Base-by-base conservation (phyloP, 208 protist species). In the Leishmania martiniquensis region DNA sequence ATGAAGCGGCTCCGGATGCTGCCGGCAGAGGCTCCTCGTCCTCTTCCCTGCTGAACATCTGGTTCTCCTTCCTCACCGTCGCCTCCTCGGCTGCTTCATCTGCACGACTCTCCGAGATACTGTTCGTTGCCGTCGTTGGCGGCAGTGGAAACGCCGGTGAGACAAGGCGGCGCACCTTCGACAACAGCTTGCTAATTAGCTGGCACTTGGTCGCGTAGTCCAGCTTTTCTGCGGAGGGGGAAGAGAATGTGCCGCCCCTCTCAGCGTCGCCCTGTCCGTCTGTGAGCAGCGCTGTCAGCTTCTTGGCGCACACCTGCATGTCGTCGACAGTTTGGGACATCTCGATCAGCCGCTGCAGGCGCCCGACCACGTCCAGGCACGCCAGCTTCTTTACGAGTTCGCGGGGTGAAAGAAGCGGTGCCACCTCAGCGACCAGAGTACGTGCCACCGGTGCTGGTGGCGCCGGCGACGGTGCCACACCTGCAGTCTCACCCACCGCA, bases 121-220 rank as follows among this genome's bases (percentile, higher is more conserved):
- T 25, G 29, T 15, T 29, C 32, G 42, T 29, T 34, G 65, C 25
- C 2, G 42, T n/a, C 65, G 22, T 32, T 22, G 44, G 17, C 2
- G 65, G 37, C 4, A 60, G 57, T 37, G 78, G 63, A 29, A 78
- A 78, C 13, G 76, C 59, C 52, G 73, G 45, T 51, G 81, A 84
- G 62, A 82, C 85, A 29, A 90, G 54, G 22, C 93, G 91, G 0
- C 93, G 88, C 25, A 86, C 80, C 77, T 95, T 97, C n/a, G 93
- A 97, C 22, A 93, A 75, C 20, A 95, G 71, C 81, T 95, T 95
- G 73, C 90, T 90, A 42, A 95, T 85, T 17, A 97, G 76, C 68
- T 91, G 93, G 75, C 90, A 95, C 73, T 83, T 80, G 15, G 65
- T 29, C 12, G 87, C 84, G 70, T 94, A 95, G 60, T 87, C 84